Evolutionary conservation across 371 early-diverging fungal species (phyloP).

Genomic region (Syncephalastrum monosporum): DNA sequence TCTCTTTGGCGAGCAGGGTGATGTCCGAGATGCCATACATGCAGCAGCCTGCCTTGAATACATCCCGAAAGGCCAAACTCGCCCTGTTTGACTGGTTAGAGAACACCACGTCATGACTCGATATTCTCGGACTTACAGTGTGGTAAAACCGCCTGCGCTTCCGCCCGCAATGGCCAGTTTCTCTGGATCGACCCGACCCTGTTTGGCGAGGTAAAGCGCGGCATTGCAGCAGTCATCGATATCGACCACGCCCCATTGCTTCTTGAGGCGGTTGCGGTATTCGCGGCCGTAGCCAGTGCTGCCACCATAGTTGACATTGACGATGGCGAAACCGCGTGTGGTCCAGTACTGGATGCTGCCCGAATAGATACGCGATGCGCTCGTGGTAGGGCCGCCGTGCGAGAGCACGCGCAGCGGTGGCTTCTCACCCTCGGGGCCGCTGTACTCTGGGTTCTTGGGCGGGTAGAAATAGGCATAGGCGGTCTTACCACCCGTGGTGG

Average conservation of each 20-base stretch:
- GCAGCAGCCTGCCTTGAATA: constrained; percentile 71
- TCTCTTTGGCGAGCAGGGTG: constrained; percentile 62
- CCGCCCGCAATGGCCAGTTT: constrained; percentile 68
- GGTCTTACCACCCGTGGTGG: constrained; percentile 45
- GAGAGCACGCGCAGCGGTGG: constrained; percentile 71
- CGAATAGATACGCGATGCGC: constrained; percentile 32
- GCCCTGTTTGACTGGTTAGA: constrained; percentile 21
- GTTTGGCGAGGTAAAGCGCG: constrained; percentile 59
- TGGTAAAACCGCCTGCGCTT: constrained; percentile 74
- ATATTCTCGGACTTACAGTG: constrained; percentile 29
- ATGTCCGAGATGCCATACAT: constrained; percentile 74
- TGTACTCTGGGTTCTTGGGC: constrained; percentile 63
- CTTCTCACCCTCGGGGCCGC: constrained; percentile 47
- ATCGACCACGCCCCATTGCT: constrained; percentile 73
- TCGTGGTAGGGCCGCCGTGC: constrained; percentile 74
- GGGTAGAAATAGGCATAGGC: constrained; percentile 67
- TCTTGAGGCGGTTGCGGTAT: constrained; percentile 69
- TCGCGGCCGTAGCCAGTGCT: constrained; percentile 73
- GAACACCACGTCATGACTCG: neutral
- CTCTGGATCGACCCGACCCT: constrained; percentile 58
- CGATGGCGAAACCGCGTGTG: constrained; percentile 73
- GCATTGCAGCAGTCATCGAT: constrained; percentile 77
- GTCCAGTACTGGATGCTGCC: constrained; percentile 72
- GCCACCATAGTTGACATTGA: constrained; percentile 79
- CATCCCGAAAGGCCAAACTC: constrained; percentile 67